A percentile compares a stretch with the other conserved stretches of the same genome.
phyloP scores from a whole-genome alignment of 257 asterid species.

The Forsythia viridissima region DNA sequence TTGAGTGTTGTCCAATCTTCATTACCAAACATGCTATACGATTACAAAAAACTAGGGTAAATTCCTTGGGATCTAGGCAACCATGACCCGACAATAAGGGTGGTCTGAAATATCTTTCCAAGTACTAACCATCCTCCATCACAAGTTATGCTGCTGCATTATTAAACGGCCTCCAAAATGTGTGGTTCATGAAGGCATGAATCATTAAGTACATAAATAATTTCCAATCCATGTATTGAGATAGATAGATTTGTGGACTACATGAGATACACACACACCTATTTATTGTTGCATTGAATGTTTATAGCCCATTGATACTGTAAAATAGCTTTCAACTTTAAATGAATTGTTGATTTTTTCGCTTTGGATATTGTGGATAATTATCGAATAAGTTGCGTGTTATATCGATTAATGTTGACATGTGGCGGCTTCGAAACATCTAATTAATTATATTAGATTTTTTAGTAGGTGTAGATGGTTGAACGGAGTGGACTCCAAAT shows the following conservation, averaged over 20 bases:
- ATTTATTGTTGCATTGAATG: slow-evolving; percentile 2
- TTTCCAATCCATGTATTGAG: background rate
- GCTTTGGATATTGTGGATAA: background rate
- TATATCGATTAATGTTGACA: too few species aligned
- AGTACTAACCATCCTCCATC: background rate
- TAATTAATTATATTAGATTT: too few species aligned
- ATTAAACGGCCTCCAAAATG: background rate
- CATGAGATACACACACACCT: too few species aligned
- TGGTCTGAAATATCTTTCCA: background rate
- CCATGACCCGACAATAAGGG: background rate
- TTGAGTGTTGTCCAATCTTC: too few species aligned
- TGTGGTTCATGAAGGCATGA: background rate
- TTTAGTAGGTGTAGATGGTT: too few species aligned
- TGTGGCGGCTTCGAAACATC: too few species aligned
- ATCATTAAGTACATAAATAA: too few species aligned
- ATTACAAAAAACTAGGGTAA: too few species aligned
- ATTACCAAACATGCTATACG: too few species aligned
- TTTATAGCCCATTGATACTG: slow-evolving; percentile 6
- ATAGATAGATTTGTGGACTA: too few species aligned
- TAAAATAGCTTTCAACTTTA: slow-evolving; percentile 8
- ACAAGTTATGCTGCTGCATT: background rate
- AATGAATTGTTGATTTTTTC: background rate
- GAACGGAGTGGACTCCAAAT: too few species aligned
- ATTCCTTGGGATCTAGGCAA: background rate
- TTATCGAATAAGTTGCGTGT: background rate